Conservation (phyloP, 306 rosid species). For the Quercus berberidifolia region DNA sequence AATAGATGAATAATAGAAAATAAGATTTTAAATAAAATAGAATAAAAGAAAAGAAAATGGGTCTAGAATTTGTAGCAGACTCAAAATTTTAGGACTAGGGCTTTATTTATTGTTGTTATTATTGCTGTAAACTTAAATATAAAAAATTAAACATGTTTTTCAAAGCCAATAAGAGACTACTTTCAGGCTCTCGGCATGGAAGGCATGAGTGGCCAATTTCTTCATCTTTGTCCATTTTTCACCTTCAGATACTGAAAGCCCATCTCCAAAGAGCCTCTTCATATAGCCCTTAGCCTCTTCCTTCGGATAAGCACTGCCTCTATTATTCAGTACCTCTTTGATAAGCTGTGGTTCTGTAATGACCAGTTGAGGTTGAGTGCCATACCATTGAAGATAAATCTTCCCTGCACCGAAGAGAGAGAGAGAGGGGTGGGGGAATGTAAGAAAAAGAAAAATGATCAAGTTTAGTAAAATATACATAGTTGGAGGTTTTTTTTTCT, state of each 20-base stretch:
- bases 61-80: too few relatives aligned
- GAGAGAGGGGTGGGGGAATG: too few relatives aligned
- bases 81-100: background rate
- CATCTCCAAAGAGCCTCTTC: constrained; percentile 18
- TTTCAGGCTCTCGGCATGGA: constrained; percentile 18
- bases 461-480: background rate
- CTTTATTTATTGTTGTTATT: too few relatives aligned
- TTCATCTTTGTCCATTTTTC: constrained; percentile 17
- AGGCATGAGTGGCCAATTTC: background rate
- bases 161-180: background rate
- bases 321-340: constrained; percentile 19
- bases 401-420: constrained; percentile 17
- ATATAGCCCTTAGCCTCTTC: background rate
- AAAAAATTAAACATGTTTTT: too few relatives aligned
- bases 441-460: background rate
- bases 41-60: too few relatives aligned
- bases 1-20: too few relatives aligned
- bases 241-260: constrained; percentile 1
- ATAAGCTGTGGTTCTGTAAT: constrained; percentile 24
- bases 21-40: too few relatives aligned
- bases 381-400: constrained; percentile 29
- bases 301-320: constrained; percentile 10
- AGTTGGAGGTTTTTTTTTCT: background rate
- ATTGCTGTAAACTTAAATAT: too few relatives aligned
- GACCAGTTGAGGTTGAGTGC: constrained; percentile 15